phyloP scores from a whole-genome alignment of 768 basidiomycete genomes.

The Suillus subluteus region DNA sequence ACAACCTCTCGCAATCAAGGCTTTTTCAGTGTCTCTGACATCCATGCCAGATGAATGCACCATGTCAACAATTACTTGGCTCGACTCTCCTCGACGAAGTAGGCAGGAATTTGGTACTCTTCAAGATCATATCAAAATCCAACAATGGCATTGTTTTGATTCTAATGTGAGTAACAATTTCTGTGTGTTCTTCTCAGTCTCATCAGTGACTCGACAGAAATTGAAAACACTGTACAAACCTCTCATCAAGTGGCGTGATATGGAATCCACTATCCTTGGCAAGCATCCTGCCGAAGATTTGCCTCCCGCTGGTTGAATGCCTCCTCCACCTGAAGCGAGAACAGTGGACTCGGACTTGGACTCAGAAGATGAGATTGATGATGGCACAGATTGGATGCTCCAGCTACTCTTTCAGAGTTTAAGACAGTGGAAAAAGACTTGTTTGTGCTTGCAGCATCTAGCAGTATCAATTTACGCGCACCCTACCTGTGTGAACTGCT shows the following conservation, averaged over 20 bases:
- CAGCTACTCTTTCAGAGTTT: not conserved
- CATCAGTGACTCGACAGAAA: not conserved
- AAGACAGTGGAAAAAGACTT: not conserved
- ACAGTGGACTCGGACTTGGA: not conserved
- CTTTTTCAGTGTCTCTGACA: no score
- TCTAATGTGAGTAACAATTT: not conserved
- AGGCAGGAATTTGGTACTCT: no score
- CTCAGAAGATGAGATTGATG: slow-evolving; percentile 1
- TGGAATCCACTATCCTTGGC: slow-evolving; percentile 10
- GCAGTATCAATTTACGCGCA: slow-evolving; percentile 1
- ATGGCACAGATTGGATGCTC: slow-evolving; percentile 9
- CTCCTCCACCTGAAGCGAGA: not conserved
- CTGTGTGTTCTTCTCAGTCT: not conserved
- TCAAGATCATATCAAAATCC: no score
- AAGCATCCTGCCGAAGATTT: not conserved
- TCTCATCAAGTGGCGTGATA: slow-evolving; percentile 10
- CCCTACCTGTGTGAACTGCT: slow-evolving; percentile 10
- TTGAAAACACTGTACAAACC: not conserved
- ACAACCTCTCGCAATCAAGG: no score
- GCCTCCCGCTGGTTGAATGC: not conserved
- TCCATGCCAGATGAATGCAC: no score
- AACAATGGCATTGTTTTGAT: slow-evolving; percentile 9
- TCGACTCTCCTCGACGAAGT: no score
- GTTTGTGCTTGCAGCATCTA: slow-evolving; percentile 3
- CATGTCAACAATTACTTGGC: no score